Percentiles rank a stretch among this genome's conserved stretches.
Conservation (phyloP, 2,329 filamentous ascomycete species). For the Bretziella fagacearum region DNA sequence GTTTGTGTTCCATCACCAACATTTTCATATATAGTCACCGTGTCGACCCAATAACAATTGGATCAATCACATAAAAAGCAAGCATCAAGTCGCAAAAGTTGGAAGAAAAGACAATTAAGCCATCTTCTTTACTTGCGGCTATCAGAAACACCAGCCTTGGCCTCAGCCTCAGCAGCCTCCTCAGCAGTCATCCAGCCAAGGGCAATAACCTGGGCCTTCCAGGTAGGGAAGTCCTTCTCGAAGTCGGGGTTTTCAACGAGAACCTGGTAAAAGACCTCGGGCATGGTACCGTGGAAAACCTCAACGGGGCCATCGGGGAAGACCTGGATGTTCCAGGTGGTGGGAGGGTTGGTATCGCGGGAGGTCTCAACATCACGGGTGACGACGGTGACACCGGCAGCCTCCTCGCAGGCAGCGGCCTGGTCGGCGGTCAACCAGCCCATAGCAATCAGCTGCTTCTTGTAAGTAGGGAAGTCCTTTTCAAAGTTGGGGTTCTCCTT, state of each 20-base stretch:
- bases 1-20: too few relatives aligned
- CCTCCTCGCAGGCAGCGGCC: background rate
- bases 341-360: background rate
- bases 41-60: too few relatives aligned
- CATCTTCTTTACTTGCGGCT: too few relatives aligned
- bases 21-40: too few relatives aligned
- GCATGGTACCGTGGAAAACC: slow-evolving; percentile 6
- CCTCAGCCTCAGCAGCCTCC: background rate
- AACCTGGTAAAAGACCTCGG: slow-evolving; percentile 3
- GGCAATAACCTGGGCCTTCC: slow-evolving; percentile 8
- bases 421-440: slow-evolving; percentile 1
- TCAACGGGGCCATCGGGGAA: background rate
- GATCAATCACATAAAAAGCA: too few relatives aligned
- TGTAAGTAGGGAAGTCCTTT: slow-evolving; percentile 12
- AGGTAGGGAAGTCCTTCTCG: slow-evolving; percentile 11
- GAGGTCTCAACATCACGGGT: background rate
- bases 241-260: slow-evolving; percentile 8
- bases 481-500: slow-evolving; percentile 9
- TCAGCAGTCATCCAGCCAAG: slow-evolving; percentile 11
- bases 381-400: background rate
- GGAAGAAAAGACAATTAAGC: too few relatives aligned
- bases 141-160: background rate
- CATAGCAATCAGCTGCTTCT: slow-evolving; percentile 10
- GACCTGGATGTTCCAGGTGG: slow-evolving; percentile 9
- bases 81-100: too few relatives aligned